Evolutionary conservation across 345 rosid species (phyloP).

Genomic region (Pistacia atlantica): DNA sequence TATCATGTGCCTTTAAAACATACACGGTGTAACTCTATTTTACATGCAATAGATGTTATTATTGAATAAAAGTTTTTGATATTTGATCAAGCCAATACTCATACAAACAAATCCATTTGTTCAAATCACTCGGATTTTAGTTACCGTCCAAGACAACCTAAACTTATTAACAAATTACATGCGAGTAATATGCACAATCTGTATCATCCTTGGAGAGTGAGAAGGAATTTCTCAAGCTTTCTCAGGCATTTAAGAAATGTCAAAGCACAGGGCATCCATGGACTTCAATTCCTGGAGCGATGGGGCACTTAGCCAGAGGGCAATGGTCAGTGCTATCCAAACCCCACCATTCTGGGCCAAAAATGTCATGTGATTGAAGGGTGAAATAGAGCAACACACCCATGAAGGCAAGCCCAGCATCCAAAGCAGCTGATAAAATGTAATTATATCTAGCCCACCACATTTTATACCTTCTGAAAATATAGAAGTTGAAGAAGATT

Average conservation of each 20-base stretch:
- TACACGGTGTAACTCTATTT: too few species aligned
- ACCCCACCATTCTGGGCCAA: slow-evolving; percentile 82
- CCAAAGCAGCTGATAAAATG: slow-evolving; percentile 70
- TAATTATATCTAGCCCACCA: slow-evolving; percentile 85
- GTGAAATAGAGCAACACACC: slow-evolving; percentile 57
- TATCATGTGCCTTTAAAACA: too few species aligned
- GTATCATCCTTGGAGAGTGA: not conserved
- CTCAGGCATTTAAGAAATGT: not conserved
- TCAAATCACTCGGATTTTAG: too few species aligned
- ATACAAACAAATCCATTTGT: too few species aligned
- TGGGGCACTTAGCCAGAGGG: slow-evolving; percentile 51
- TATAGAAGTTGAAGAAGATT: slow-evolving; percentile 58
- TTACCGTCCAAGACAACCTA: too few species aligned
- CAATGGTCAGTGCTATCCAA: slow-evolving; percentile 54
- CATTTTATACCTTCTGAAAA: slow-evolving; percentile 51
- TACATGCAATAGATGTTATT: too few species aligned
- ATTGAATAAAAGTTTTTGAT: too few species aligned
- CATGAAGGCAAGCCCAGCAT: slow-evolving; percentile 82
- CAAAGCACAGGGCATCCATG: slow-evolving; percentile 53
- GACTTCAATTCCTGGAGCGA: slow-evolving; percentile 46
- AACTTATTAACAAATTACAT: too few species aligned
- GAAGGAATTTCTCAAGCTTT: not conserved
- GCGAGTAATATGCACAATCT: too few species aligned
- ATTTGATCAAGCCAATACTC: too few species aligned
- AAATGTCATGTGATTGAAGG: slow-evolving; percentile 51